Percentiles rank a stretch among this genome's conserved stretches.
phyloP scores from a whole-genome alignment of 2,329 filamentous ascomycete genomes.

The Monosporascus sp. region DNA sequence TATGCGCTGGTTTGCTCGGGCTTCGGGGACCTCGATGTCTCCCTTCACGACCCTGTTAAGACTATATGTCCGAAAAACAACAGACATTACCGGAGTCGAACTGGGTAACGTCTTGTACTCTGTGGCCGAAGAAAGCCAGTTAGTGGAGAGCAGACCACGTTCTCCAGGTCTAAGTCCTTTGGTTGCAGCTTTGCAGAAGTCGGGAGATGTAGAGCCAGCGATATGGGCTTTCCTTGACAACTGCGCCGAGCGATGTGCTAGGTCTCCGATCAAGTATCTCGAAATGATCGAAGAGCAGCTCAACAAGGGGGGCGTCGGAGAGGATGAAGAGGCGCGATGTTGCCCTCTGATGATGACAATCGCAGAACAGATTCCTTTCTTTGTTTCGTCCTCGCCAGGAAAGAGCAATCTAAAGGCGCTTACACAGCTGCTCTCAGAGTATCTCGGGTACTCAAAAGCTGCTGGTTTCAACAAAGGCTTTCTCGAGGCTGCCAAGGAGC shows the following conservation, averaged over 20 bases:
- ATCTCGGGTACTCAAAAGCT: conserved; percentile 49
- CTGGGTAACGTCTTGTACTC: conserved; percentile 52
- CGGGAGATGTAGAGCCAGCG: conserved; percentile 20
- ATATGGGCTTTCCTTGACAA: conserved; percentile 76
- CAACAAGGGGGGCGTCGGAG: conserved; percentile 19
- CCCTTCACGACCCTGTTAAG: conserved; percentile 68
- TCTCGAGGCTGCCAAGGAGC: conserved; percentile 38
- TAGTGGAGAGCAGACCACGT: conserved; percentile 47
- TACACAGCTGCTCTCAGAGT: conserved; percentile 51
- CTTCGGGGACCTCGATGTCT: conserved; percentile 56
- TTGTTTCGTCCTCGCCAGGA: conserved; percentile 43
- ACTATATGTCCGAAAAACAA: conserved; percentile 45
- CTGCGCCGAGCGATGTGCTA: conserved; percentile 69
- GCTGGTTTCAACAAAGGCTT: conserved; percentile 43
- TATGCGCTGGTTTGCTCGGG: conserved; percentile 87
- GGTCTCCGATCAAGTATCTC: conserved; percentile 76
- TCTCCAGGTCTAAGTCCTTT: conserved; percentile 42
- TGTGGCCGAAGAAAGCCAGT: conserved; percentile 59
- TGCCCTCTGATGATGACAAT: conserved; percentile 66
- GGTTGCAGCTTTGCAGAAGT: conserved; percentile 32
- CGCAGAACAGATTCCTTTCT: conserved; percentile 72
- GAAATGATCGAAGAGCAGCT: conserved; percentile 50
- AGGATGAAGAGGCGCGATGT: conserved; percentile 24
- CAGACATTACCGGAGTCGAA: conserved; percentile 42
- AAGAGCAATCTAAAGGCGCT: conserved; percentile 40